phyloP scores from a whole-genome alignment of 352 stramenopile species.

The Globisporangium spinosum region DNA sequence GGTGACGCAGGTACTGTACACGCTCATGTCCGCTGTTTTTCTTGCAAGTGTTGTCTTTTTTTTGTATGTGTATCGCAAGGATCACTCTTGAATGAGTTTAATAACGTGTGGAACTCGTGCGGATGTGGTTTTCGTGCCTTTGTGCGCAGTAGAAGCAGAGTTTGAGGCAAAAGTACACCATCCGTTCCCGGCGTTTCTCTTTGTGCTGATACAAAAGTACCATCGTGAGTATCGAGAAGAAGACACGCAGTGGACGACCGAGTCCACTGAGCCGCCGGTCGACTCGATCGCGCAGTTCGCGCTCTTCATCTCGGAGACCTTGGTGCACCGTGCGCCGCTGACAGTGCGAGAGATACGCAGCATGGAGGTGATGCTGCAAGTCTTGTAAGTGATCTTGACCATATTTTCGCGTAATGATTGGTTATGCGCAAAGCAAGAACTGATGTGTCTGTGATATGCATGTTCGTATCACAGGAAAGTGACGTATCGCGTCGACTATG shows the following conservation, averaged over 20 bases:
- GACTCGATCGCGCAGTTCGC: slow-evolving; percentile 81
- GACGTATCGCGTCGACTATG: slow-evolving; percentile 17
- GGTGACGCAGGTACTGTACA: slow-evolving; percentile 46
- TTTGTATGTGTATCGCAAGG: neutral
- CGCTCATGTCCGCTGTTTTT: slow-evolving; percentile 15
- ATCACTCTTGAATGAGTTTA: neutral
- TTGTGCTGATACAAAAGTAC: slow-evolving; percentile 84
- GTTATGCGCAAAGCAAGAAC: neutral
- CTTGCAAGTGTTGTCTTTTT: neutral
- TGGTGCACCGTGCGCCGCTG: slow-evolving; percentile 54
- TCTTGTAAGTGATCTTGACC: slow-evolving; percentile 59
- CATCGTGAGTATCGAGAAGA: slow-evolving; percentile 63
- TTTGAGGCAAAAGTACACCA: slow-evolving; percentile 80
- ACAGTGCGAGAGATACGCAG: slow-evolving; percentile 58
- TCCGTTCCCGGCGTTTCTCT: slow-evolving; percentile 70
- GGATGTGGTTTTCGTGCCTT: slow-evolving; percentile 21
- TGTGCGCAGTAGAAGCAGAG: slow-evolving; percentile 72
- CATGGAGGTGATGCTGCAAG: slow-evolving; percentile 75
- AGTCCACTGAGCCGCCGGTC: slow-evolving; percentile 59
- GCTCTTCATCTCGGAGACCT: slow-evolving; percentile 65
- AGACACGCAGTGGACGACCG: slow-evolving; percentile 44
- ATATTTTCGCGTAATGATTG: neutral
- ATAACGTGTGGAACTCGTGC: slow-evolving; percentile 16
- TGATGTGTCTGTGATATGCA: neutral
- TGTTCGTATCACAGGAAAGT: slow-evolving; percentile 16